These are phyloP conservation scores for Leishmania amazonensis DNA, from an alignment of 208 protist genomes.

Conservation along the genomic window DNA sequence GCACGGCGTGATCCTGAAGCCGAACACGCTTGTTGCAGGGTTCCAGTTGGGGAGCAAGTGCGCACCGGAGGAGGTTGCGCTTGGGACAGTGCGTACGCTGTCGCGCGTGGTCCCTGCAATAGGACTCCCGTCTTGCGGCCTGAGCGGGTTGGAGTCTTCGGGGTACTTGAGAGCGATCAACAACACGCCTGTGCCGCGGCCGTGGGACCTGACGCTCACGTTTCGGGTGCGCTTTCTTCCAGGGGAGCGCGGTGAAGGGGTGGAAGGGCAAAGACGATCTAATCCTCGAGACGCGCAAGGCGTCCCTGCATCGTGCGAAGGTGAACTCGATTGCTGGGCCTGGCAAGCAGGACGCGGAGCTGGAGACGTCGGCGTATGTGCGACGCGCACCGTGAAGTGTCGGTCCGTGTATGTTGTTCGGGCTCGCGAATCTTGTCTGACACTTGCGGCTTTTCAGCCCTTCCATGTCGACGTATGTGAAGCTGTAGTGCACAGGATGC, in stretches of 20 bases:
- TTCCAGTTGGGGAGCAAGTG: constrained; percentile 63
- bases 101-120: constrained; percentile 93
- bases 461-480: not conserved
- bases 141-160: constrained; percentile 95
- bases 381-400: not conserved
- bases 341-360: constrained; percentile 58
- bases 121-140: constrained; percentile 96
- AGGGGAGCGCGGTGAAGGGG: constrained; percentile 75
- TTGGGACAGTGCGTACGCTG: constrained; percentile 90
- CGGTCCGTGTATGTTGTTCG: not conserved
- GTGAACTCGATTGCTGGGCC: constrained; percentile 70
- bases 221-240: constrained; percentile 59
- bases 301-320: constrained; percentile 73
- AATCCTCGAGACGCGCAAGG: constrained; percentile 42
- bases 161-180: constrained; percentile 97
- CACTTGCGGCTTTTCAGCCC: not conserved
- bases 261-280: constrained; percentile 89
- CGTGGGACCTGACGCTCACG: constrained; percentile 95
- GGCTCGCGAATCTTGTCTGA: not conserved
- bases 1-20: constrained; percentile 96
- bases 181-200: constrained; percentile 41
- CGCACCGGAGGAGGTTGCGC: constrained; percentile 85
- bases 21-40: constrained; percentile 97
- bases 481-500: not conserved
- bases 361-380: constrained; percentile 69